These are phyloP conservation scores for Breviolum minutum DNA, from an alignment of 73 alveolate genomes.

Conservation along the genomic window DNA sequence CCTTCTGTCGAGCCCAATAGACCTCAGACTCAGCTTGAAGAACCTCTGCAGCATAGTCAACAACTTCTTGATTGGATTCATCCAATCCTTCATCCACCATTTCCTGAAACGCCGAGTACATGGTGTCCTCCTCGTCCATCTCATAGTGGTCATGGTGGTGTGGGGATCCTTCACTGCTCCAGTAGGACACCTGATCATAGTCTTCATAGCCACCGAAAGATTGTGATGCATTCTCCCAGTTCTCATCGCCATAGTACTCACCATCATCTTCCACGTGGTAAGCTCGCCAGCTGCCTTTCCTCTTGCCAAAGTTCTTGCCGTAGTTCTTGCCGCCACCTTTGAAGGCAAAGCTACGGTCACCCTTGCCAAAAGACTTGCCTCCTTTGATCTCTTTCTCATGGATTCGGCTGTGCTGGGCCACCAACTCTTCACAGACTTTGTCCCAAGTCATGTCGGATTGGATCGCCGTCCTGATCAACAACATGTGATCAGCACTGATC, in stretches of 20 bases:
- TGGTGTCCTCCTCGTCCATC: too few species aligned
- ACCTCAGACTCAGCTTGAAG: too few species aligned
- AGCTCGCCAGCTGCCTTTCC: neutral
- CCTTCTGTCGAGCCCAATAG: neutral
- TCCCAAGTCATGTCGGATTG: neutral
- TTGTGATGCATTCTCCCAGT: neutral
- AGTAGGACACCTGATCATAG: too few species aligned
- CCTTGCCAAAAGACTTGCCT: neutral
- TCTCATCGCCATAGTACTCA: neutral
- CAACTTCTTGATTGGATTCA: too few species aligned
- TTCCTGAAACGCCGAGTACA: too few species aligned
- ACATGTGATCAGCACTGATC: neutral
- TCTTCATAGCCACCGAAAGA: neutral
- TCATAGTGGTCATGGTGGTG: too few species aligned
- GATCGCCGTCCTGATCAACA: neutral
- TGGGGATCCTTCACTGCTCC: too few species aligned
- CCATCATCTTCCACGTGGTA: neutral
- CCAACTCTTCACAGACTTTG: neutral
- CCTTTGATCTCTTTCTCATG: neutral
- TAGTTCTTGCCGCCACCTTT: neutral
- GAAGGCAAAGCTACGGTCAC: neutral
- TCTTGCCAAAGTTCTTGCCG: neutral
- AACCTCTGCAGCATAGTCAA: too few species aligned
- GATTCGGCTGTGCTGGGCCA: neutral
- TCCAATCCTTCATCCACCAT: too few species aligned